These are phyloP conservation scores for Pinus albicaulis DNA, from an alignment of 75 land plant genomes.

Conservation along the genomic window DNA sequence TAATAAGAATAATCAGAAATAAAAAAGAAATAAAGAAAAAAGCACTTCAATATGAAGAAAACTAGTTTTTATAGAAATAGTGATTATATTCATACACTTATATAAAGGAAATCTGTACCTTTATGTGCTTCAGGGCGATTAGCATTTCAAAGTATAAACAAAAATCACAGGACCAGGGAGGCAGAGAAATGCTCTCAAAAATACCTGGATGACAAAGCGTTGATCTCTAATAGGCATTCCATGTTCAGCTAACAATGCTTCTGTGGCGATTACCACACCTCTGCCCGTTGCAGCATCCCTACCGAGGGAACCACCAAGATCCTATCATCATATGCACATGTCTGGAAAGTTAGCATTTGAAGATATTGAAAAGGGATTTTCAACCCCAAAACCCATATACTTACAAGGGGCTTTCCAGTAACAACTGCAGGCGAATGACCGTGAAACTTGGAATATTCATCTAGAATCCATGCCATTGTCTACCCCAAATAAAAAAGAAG, in stretches of 20 bases:
- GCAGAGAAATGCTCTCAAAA: not conserved
- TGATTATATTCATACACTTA: not conserved
- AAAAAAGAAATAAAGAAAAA: not conserved
- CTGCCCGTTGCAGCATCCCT: conserved; percentile 88
- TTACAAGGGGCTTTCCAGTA: conserved; percentile 95
- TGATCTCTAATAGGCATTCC: conserved; percentile 52
- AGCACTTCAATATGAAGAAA: not conserved
- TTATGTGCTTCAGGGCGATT: not conserved
- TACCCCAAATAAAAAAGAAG: conserved; percentile 16
- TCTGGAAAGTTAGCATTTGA: not conserved
- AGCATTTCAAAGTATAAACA: not conserved
- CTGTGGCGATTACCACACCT: conserved; percentile 73
- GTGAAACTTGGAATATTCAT: conserved; percentile 96
- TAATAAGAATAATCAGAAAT: not conserved
- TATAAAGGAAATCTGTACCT: not conserved
- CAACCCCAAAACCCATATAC: conserved; percentile 5
- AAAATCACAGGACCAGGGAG: not conserved
- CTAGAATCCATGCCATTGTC: conserved; percentile 99
- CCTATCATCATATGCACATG: conserved; percentile 30
- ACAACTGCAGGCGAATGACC: conserved; percentile 94
- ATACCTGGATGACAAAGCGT: conserved; percentile 68
- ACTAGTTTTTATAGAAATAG: not conserved
- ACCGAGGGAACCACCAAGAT: conserved; percentile 87
- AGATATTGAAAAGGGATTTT: not conserved
- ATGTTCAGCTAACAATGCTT: conserved; percentile 66